phyloP scores from a whole-genome alignment of 495 filamentous ascomycete genomes.

The Halenospora varia region DNA sequence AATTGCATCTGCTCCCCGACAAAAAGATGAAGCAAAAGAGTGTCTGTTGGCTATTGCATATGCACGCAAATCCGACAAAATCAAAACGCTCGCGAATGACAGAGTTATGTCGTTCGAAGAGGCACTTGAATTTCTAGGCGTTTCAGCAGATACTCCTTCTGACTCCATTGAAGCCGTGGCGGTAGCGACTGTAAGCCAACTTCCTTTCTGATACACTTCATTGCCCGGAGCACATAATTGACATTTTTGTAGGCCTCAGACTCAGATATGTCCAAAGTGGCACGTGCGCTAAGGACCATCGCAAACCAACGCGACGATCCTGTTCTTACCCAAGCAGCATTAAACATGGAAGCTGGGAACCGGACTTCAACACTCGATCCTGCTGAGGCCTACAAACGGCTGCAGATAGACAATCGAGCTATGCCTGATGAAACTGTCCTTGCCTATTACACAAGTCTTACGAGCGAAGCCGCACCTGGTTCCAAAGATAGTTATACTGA shows the following conservation, averaged over 20 bases:
- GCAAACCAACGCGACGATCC: constrained; percentile 16
- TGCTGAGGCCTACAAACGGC: constrained; percentile 24
- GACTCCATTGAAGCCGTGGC: constrained; percentile 26
- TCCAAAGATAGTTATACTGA: constrained; percentile 25
- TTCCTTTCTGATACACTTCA: background rate
- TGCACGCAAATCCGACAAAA: constrained; percentile 23
- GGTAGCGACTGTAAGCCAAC: constrained; percentile 15
- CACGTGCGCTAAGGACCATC: constrained; percentile 21
- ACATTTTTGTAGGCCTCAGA: constrained; percentile 14
- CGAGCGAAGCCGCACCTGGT: constrained; percentile 16
- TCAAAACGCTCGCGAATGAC: constrained; percentile 23
- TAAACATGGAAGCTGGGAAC: constrained; percentile 17
- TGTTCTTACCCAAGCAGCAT: constrained; percentile 13
- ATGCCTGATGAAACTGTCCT: constrained; percentile 23
- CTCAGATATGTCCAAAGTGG: constrained; percentile 22
- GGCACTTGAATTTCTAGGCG: constrained; percentile 22
- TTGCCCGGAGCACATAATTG: background rate
- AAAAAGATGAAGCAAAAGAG: constrained; percentile 26
- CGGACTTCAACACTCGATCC: constrained; percentile 10
- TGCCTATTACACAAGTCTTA: constrained; percentile 21
- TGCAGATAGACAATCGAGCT: constrained; percentile 17
- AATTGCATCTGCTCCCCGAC: constrained; percentile 25
- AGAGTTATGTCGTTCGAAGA: constrained; percentile 23
- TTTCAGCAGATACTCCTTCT: constrained; percentile 19
- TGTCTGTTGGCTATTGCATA: constrained; percentile 21